phyloP scores from a whole-genome alignment of 768 basidiomycete genomes.

The Collybia sordida region DNA sequence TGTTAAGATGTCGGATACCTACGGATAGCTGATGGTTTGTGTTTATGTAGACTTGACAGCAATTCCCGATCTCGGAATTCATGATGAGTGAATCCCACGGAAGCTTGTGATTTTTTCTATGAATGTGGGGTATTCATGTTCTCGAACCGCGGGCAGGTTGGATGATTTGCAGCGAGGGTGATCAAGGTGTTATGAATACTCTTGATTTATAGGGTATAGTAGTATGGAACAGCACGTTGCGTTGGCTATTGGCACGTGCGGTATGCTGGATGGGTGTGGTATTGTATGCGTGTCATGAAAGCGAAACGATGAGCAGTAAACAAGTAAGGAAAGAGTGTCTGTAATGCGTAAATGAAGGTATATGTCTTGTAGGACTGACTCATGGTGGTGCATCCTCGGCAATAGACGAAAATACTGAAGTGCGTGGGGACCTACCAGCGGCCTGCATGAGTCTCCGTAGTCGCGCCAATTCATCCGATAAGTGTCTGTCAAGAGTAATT shows the following conservation, averaged over 20 bases:
- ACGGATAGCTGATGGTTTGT: too few species aligned
- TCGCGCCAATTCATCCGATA: slow-evolving; percentile 65
- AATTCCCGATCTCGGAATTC: too few species aligned
- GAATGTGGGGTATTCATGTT: too few species aligned
- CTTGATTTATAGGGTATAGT: slow-evolving; percentile 8
- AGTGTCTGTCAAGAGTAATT: slow-evolving; percentile 36
- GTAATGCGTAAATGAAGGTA: not conserved
- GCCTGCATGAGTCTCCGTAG: slow-evolving; percentile 73
- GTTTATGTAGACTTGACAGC: too few species aligned
- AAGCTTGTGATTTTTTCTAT: too few species aligned
- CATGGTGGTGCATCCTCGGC: slow-evolving; percentile 1
- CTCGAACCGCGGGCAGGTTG: too few species aligned
- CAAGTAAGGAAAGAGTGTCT: not conserved
- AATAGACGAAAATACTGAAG: slow-evolving; percentile 9
- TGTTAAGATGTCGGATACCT: too few species aligned
- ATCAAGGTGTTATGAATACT: not conserved
- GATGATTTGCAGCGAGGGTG: too few species aligned
- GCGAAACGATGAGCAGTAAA: slow-evolving; percentile 11
- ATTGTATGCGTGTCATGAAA: slow-evolving; percentile 16
- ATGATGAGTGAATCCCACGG: too few species aligned
- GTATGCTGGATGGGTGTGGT: slow-evolving; percentile 4
- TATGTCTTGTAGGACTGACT: not conserved
- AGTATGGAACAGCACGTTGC: slow-evolving; percentile 5
- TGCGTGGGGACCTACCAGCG: slow-evolving; percentile 32
- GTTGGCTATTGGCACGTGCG: not conserved